Percentiles rank a stretch among this genome's conserved stretches.
These are phyloP conservation scores for Crithidia fasciculata DNA, from an alignment of 208 protist species.

Conservation along the genomic window DNA sequence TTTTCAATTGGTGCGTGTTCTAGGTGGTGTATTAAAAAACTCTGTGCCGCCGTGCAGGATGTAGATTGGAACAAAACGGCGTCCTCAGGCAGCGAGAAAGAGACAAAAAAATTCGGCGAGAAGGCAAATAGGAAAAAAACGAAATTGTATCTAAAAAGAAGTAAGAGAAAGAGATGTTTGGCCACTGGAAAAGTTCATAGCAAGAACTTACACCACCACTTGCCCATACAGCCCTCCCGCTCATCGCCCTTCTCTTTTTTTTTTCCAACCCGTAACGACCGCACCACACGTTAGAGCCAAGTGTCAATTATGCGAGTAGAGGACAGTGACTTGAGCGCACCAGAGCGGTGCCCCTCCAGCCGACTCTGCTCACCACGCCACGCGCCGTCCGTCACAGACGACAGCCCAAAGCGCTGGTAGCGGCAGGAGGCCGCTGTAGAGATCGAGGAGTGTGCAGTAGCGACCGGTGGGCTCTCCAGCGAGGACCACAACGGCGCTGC, in stretches of 20 bases:
- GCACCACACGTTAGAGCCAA: conserved; percentile 18
- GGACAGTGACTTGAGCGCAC: not conserved
- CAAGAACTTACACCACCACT: no score
- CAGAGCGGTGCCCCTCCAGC: not conserved
- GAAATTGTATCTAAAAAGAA: no score
- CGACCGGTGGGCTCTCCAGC: not conserved
- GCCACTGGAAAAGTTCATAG: no score
- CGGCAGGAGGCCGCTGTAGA: not conserved
- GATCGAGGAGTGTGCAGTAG: not conserved
- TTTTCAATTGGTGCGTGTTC: no score
- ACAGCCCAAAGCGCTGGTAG: conserved; percentile 10
- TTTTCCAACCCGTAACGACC: not conserved
- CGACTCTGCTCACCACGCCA: not conserved
- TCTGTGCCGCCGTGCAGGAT: no score
- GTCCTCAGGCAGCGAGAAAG: no score
- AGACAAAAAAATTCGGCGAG: no score
- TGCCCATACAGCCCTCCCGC: no score
- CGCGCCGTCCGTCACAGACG: conserved; percentile 1
- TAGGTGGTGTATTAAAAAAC: no score
- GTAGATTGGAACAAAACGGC: no score
- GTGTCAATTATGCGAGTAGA: conserved; percentile 26
- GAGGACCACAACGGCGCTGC: not conserved
- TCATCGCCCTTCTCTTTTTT: not conserved
- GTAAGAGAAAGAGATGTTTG: no score
- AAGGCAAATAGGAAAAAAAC: no score